A percentile compares a stretch with the other conserved stretches of the same genome.
Evolutionary conservation across 2,329 filamentous ascomycete species (phyloP).

Genomic region (Fusarium transvaalense): DNA sequence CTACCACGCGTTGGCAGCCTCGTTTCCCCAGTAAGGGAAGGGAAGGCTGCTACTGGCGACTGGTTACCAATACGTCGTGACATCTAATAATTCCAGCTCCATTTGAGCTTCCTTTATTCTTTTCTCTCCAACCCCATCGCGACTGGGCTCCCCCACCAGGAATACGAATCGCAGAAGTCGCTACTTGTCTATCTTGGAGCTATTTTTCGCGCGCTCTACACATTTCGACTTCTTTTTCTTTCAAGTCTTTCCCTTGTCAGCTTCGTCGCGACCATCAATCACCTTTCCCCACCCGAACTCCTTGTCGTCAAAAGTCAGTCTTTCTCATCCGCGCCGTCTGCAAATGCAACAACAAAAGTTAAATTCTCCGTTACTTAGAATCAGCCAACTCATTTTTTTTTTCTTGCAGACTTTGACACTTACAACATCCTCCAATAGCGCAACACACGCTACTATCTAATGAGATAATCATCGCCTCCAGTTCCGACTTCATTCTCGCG

Average conservation of each 20-base stretch:
- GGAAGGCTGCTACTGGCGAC: conserved; percentile 26
- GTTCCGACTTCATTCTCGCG: conserved; percentile 36
- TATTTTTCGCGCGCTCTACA: conserved; percentile 9
- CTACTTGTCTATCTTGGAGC: conserved; percentile 1
- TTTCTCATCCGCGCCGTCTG: conserved; percentile 41
- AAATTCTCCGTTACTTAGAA: conserved; percentile 15
- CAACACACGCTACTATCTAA: conserved; percentile 45
- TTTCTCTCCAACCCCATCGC: conserved; percentile 42
- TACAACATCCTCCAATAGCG: conserved; percentile 8
- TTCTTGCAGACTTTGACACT: conserved; percentile 22
- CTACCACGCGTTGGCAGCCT: conserved; percentile 36
- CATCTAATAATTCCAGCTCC: conserved; percentile 30
- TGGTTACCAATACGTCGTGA: conserved; percentile 46
- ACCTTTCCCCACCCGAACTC: conserved; percentile 38
- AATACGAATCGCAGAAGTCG: conserved; percentile 25
- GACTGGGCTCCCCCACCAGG: conserved; percentile 33
- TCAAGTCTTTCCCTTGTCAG: conserved; percentile 43
- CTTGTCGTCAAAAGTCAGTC: conserved; percentile 48
- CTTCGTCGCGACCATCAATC: conserved; percentile 30
- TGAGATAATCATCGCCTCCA: conserved; percentile 50
- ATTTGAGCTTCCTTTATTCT: conserved; percentile 40
- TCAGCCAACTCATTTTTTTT: conserved; percentile 36
- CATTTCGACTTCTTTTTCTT: conserved; percentile 29
- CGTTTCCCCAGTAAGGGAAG: conserved; percentile 47
- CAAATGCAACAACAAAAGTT: conserved; percentile 35